Base-by-base conservation (phyloP, 306 rosid species). In the Sesbania bispinosa region DNA sequence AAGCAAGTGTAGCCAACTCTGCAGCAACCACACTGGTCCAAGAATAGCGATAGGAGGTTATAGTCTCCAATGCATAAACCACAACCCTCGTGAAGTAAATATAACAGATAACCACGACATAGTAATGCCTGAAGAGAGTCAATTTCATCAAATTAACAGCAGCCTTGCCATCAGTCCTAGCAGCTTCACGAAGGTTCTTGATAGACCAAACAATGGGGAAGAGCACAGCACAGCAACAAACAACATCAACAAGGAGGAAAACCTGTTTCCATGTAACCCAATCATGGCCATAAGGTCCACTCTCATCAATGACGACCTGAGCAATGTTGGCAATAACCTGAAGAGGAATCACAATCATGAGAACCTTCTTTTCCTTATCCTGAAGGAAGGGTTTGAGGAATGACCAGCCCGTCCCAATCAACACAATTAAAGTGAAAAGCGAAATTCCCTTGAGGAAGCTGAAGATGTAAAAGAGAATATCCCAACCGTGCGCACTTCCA, bases 401-500 rank as follows among this genome's bases (percentile, higher is more conserved):
- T 6, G 98, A 93, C 98, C 98, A 93, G 2, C 98, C 98, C 6
- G 98, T 93, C 3, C 98, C 98, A 9, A 93, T 93, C 78, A 93
- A 68, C 0, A 93, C 98, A 15, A 93, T 90, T 10, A 93, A 73
- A 33, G 97, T 93, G 69, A 93, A 93, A 14, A 93, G 81, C 0
- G 89, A 88, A 14, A 93, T 85, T 2, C 98, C 98, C 81, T 93
- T 93, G 0, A 93, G 59, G 82, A 93, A 93, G 54, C 97, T 93
- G 66, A 93, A 93, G 6, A 93, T 87, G 69, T 93, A 93, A 58
- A 93, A 93, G 35, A 93, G 5, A 2, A 93, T 92, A 67, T 93
- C 97, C 98, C 98, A 93, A n/a, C 98, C 97, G 60, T 90, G 98
- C 5, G 98, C 98, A 35, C 83, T 87, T 0, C 98, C 98, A 6